Percentiles rank a stretch among this genome's conserved stretches.
Conservation (phyloP, 345 rosid species). For the Salix udensis region DNA sequence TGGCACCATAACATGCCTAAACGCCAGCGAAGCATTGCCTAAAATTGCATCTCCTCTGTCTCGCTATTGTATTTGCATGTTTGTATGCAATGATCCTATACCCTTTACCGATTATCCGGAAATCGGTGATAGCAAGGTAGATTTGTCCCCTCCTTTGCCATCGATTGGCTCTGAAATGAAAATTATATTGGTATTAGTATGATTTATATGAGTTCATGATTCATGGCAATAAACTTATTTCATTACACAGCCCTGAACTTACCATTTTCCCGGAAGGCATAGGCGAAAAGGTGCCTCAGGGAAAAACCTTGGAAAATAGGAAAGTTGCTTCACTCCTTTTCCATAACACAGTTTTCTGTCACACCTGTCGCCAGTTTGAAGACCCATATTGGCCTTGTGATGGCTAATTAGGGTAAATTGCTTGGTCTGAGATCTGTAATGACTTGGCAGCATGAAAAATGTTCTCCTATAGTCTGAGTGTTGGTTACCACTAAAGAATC, state of each 20-base stretch:
- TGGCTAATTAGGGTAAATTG: background rate
- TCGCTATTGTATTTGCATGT: conserved; percentile 13
- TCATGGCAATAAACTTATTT: background rate
- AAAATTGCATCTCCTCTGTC: conserved; percentile 15
- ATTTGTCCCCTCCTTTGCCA: conserved; percentile 20
- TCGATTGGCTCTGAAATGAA: conserved; percentile 38
- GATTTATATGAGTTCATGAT: background rate
- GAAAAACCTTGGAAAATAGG: conserved; percentile 37
- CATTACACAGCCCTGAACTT: background rate
- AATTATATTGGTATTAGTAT: background rate
- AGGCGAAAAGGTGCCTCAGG: background rate
- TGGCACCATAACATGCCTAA: conserved; percentile 3
- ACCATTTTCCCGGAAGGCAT: background rate
- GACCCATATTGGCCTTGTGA: background rate
- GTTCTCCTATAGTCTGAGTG: background rate
- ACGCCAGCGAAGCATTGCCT: conserved; percentile 6
- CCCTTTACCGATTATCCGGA: conserved; percentile 34
- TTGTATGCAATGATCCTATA: conserved; percentile 27
- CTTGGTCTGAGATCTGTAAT: no score
- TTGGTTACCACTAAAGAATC: conserved; percentile 14
- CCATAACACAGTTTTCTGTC: conserved; percentile 77
- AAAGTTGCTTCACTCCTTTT: conserved; percentile 59
- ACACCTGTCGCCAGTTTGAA: conserved; percentile 46
- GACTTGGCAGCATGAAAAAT: background rate
- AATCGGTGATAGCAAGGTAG: conserved; percentile 39